These are phyloP conservation scores for Fusarium fracticaudum DNA, from an alignment of 2,329 filamentous ascomycete species.

Conservation along the genomic window DNA sequence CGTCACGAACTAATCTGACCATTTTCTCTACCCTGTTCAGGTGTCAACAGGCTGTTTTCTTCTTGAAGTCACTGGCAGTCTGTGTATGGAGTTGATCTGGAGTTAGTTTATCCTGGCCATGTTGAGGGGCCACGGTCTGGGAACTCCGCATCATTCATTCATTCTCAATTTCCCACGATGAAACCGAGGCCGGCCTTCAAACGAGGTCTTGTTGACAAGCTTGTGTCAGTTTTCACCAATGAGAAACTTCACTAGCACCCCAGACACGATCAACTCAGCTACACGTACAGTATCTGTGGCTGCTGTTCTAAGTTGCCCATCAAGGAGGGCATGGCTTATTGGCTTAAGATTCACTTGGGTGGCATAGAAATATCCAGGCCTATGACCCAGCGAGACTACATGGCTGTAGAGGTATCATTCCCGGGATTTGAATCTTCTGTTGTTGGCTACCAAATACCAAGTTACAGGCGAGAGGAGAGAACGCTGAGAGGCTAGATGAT, in stretches of 20 bases:
- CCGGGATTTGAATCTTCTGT: not conserved
- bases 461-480: not conserved
- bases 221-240: constrained; percentile 34
- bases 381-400: not conserved
- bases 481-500: not conserved
- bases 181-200: constrained; percentile 26
- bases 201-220: constrained; percentile 21
- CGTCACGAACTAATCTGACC: constrained; percentile 23
- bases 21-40: constrained; percentile 14
- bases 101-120: not conserved
- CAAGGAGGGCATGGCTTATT: not conserved
- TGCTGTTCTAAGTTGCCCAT: not conserved
- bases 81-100: constrained; percentile 10
- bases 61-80: constrained; percentile 1
- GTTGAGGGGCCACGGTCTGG: not conserved
- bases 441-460: constrained; percentile 5
- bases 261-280: constrained; percentile 10
- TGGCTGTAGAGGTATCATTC: not conserved
- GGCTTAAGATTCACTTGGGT: not conserved
- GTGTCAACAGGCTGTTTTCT: not conserved
- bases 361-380: not conserved
- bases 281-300: not conserved
- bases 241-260: constrained; percentile 19
- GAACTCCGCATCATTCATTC: constrained; percentile 14
- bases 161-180: constrained; percentile 12